A percentile compares a stretch with the other conserved stretches of the same genome.
Evolutionary conservation across 2,329 filamentous ascomycete genomes (phyloP).

Genomic region (Dothistroma septosporum): DNA sequence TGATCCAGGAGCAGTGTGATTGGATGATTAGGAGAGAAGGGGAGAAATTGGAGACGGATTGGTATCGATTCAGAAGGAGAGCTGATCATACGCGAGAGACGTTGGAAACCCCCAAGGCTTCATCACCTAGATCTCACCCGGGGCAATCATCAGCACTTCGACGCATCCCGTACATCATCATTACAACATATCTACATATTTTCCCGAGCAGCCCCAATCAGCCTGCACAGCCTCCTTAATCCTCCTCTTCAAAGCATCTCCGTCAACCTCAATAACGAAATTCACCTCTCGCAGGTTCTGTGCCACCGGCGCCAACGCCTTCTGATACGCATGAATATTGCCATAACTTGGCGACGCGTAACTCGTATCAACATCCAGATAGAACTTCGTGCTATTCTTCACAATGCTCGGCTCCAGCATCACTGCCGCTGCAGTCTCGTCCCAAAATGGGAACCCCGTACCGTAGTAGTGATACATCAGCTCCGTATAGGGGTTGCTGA

Average conservation of each 20-base stretch:
- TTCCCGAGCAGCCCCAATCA: not conserved
- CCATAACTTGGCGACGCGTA: conserved; percentile 42
- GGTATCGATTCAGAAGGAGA: too few relatives aligned
- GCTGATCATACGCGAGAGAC: too few relatives aligned
- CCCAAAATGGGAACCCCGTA: conserved; percentile 44
- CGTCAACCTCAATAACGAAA: conserved; percentile 41
- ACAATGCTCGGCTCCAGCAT: conserved; percentile 39
- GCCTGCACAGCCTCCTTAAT: conserved; percentile 38
- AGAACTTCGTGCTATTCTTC: conserved; percentile 39
- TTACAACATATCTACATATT: too few relatives aligned
- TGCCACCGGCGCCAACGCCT: conserved; percentile 35
- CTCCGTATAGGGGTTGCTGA: conserved; percentile 39
- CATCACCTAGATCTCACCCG: too few relatives aligned
- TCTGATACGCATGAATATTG: conserved; percentile 44
- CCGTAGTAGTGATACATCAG: conserved; percentile 40
- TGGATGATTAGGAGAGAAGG: too few relatives aligned
- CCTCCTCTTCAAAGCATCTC: conserved; percentile 33
- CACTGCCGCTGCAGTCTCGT: conserved; percentile 44
- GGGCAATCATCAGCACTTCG: too few relatives aligned
- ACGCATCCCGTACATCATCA: too few relatives aligned
- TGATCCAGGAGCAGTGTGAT: not conserved
- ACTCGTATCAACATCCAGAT: conserved; percentile 42
- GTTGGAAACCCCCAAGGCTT: too few relatives aligned
- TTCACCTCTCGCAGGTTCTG: conserved; percentile 38
- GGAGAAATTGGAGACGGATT: too few relatives aligned